These are phyloP conservation scores for Syncephalastrum sp. DNA, from an alignment of 371 early-diverging fungal species.

Conservation along the genomic window DNA sequence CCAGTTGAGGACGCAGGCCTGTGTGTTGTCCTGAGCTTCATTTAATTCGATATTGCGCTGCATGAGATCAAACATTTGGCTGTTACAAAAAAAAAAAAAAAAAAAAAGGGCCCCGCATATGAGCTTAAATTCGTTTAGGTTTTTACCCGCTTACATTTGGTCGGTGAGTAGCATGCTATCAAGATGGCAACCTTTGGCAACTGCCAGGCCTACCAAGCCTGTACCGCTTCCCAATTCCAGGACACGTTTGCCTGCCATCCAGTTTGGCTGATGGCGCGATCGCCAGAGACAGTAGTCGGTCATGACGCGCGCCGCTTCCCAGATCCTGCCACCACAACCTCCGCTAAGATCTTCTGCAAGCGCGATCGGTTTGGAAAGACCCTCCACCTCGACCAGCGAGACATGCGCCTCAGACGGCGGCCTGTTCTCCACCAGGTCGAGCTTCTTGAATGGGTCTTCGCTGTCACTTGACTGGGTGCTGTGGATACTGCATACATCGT, in stretches of 20 bases:
- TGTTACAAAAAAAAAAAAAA: conserved; percentile 8
- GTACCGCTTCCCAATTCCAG: conserved; percentile 50
- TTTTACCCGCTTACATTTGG: conserved; percentile 30
- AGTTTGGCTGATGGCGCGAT: conserved; percentile 6
- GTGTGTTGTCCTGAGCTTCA: conserved; percentile 11
- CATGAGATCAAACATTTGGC: conserved; percentile 45
- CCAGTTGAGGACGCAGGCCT: conserved; percentile 38
- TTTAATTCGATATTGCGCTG: conserved; percentile 38
- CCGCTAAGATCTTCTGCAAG: conserved; percentile 41
- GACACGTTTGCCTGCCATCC: conserved; percentile 23
- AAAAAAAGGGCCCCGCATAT: not conserved
- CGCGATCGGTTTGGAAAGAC: conserved; percentile 9
- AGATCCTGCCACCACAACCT: conserved; percentile 52
- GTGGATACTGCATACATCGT: too few relatives aligned
- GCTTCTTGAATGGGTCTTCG: conserved; percentile 11
- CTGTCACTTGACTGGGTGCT: too few relatives aligned
- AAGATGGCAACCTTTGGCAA: conserved; percentile 31
- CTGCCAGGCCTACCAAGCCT: conserved; percentile 44
- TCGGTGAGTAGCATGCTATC: conserved; percentile 41
- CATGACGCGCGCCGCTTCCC: conserved; percentile 49
- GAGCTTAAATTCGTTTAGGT: too few relatives aligned
- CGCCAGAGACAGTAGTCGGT: conserved; percentile 45
- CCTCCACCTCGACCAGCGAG: conserved; percentile 1
- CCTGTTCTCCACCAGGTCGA: conserved; percentile 6
- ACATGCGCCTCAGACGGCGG: conserved; percentile 6